These are phyloP conservation scores for Apophysomyces elegans DNA, from an alignment of 371 early-diverging fungal species.

Conservation along the genomic window DNA sequence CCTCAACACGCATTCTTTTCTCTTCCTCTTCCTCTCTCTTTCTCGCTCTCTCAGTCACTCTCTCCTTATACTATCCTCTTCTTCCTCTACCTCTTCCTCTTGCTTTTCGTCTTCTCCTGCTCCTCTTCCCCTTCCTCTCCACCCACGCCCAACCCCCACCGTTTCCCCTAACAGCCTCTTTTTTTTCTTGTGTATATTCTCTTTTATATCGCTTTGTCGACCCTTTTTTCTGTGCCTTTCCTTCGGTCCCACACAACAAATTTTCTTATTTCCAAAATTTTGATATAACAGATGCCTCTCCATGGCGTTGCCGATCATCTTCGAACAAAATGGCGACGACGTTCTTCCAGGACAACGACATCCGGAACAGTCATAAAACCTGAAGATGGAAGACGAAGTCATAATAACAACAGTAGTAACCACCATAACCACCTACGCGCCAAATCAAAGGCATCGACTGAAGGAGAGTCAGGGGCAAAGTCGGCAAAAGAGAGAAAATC, in stretches of 20 bases:
- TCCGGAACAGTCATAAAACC: constrained; percentile 11
- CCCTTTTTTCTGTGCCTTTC: neutral
- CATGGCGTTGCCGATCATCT: constrained; percentile 43
- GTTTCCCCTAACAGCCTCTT: no score
- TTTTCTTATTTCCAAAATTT: neutral
- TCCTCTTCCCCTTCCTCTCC: constrained; percentile 1
- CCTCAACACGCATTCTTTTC: neutral
- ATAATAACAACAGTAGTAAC: neutral
- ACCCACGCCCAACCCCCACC: no score
- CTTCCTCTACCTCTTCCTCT: constrained; percentile 1
- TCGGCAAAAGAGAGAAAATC: constrained; percentile 13
- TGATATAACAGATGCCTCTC: constrained; percentile 33
- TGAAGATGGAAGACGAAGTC: constrained; percentile 31
- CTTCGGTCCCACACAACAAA: constrained; percentile 7
- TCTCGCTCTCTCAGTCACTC: neutral
- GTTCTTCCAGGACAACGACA: constrained; percentile 36
- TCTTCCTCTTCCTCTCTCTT: neutral
- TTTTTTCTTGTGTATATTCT: no score
- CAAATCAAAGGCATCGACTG: constrained; percentile 6
- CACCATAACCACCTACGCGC: neutral
- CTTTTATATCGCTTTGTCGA: no score
- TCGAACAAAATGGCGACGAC: constrained; percentile 41
- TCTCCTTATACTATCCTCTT: neutral
- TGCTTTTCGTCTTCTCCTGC: constrained; percentile 3
- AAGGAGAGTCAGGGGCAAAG: constrained; percentile 12